Evolutionary conservation across 2,329 filamentous ascomycete species (phyloP).

Genomic region (Fusarium sp.): DNA sequence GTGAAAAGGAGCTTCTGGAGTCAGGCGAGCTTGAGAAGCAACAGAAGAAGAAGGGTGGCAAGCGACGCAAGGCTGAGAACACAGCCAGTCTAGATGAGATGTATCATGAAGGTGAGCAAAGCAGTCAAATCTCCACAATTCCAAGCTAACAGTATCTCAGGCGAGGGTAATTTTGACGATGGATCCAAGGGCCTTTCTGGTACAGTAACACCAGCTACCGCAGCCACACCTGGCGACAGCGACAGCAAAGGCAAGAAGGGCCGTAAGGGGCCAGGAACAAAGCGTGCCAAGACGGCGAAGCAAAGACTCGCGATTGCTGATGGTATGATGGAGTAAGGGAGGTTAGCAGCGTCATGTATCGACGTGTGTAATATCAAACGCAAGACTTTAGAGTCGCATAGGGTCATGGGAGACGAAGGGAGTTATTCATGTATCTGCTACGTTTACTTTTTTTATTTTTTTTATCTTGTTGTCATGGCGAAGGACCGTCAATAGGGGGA

Average conservation of each 20-base stretch:
- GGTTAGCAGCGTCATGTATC: constrained; percentile 4
- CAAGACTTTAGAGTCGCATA: constrained; percentile 24
- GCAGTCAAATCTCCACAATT: not conserved
- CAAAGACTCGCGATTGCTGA: constrained; percentile 77
- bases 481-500: constrained; percentile 26
- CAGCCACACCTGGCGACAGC: constrained; percentile 81
- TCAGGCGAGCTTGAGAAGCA: constrained; percentile 76
- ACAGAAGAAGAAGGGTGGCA: constrained; percentile 70
- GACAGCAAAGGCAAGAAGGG: constrained; percentile 65
- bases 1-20: constrained; percentile 87
- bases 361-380: constrained; percentile 43
- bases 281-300: constrained; percentile 75
- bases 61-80: constrained; percentile 67
- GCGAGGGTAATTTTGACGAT: constrained; percentile 97
- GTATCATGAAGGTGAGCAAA: constrained; percentile 94
- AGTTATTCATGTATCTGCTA: constrained; percentile 35
- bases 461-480: constrained; percentile 20
- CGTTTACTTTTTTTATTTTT: constrained; percentile 9
- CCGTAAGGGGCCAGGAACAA: constrained; percentile 60
- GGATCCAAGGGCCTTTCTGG: constrained; percentile 70
- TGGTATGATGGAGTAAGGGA: constrained; percentile 57
- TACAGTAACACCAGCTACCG: constrained; percentile 82
- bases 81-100: constrained; percentile 88
- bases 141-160: constrained; percentile 61
- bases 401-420: constrained; percentile 34